phyloP scores from a whole-genome alignment of 1,284 basidiomycete genomes.

The Heimioporus punctisporus region DNA sequence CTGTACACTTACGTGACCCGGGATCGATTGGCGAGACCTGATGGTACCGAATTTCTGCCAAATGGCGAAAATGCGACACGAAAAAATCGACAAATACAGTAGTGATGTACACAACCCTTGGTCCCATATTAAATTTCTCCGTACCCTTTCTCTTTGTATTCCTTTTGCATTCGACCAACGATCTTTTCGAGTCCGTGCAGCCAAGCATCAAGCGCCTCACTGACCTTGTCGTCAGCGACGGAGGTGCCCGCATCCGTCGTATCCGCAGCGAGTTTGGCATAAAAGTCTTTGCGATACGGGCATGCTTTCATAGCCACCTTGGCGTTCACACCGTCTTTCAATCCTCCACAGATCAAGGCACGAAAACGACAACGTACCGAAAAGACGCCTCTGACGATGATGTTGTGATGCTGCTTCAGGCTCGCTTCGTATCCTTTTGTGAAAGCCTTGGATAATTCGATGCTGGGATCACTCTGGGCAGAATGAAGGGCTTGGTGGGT shows the following conservation, averaged over 20 bases:
- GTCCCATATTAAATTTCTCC: slow-evolving; percentile 30
- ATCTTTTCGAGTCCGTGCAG: slow-evolving; percentile 70
- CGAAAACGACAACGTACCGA: slow-evolving; percentile 43
- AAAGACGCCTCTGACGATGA: slow-evolving; percentile 88
- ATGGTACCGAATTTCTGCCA: no score
- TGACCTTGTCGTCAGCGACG: slow-evolving; percentile 66
- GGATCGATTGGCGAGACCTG: no score
- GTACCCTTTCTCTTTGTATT: slow-evolving; percentile 60
- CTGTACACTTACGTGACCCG: no score
- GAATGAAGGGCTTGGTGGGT: slow-evolving; percentile 85
- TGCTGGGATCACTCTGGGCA: slow-evolving; percentile 66
- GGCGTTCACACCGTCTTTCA: background rate
- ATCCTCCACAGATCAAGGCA: no score
- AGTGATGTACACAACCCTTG: no score
- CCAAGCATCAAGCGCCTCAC: slow-evolving; percentile 73
- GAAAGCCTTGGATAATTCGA: slow-evolving; percentile 83
- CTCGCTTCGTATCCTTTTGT: slow-evolving; percentile 83
- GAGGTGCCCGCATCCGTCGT: slow-evolving; percentile 44
- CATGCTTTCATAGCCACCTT: slow-evolving; percentile 90
- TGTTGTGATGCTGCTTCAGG: slow-evolving; percentile 88
- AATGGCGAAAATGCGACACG: no score
- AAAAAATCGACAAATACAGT: no score
- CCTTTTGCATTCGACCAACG: slow-evolving; percentile 69
- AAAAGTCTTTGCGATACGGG: slow-evolving; percentile 92
- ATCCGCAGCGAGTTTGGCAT: slow-evolving; percentile 84